phyloP scores from a whole-genome alignment of 2,329 filamentous ascomycete species.

The Drechslera avenae region DNA sequence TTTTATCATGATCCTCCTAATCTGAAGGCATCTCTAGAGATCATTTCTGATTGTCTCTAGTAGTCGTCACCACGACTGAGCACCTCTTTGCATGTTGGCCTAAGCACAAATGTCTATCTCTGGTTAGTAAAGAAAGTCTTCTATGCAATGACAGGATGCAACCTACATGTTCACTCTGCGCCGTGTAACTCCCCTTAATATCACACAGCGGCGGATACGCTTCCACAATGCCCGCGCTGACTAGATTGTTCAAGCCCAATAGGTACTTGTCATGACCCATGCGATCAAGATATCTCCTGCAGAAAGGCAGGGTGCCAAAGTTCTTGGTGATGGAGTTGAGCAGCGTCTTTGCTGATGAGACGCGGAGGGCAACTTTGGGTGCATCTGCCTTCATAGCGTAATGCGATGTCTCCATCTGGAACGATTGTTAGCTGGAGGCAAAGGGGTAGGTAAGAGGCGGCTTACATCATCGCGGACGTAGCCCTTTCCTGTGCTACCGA shows the following conservation, averaged over 20 bases:
- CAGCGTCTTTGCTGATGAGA: slow-evolving; percentile 82
- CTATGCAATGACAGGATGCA: not conserved
- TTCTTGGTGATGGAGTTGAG: slow-evolving; percentile 93
- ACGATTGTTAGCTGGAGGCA: not conserved
- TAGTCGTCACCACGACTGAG: slow-evolving; percentile 87
- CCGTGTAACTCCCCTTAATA: slow-evolving; percentile 92
- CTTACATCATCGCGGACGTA: slow-evolving; percentile 81
- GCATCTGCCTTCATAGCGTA: slow-evolving; percentile 79
- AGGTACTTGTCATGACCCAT: slow-evolving; percentile 95
- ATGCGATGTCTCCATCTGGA: slow-evolving; percentile 78
- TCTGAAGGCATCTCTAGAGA: too few relatives aligned
- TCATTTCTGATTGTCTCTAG: slow-evolving; percentile 51
- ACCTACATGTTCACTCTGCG: slow-evolving; percentile 92
- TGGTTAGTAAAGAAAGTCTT: slow-evolving; percentile 14
- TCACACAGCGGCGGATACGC: slow-evolving; percentile 88
- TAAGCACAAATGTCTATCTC: slow-evolving; percentile 43
- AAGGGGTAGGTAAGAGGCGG: not conserved
- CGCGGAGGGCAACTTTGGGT: slow-evolving; percentile 74
- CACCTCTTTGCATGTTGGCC: slow-evolving; percentile 74
- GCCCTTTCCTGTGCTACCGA: slow-evolving; percentile 90
- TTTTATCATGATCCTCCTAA: too few relatives aligned
- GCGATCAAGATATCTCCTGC: slow-evolving; percentile 86
- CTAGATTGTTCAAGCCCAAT: slow-evolving; percentile 84
- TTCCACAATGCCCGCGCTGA: slow-evolving; percentile 82
- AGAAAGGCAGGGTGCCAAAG: slow-evolving; percentile 91